Evolutionary conservation across 345 rosid genomes (phyloP).

Genomic region (Microthlaspi erraticum): DNA sequence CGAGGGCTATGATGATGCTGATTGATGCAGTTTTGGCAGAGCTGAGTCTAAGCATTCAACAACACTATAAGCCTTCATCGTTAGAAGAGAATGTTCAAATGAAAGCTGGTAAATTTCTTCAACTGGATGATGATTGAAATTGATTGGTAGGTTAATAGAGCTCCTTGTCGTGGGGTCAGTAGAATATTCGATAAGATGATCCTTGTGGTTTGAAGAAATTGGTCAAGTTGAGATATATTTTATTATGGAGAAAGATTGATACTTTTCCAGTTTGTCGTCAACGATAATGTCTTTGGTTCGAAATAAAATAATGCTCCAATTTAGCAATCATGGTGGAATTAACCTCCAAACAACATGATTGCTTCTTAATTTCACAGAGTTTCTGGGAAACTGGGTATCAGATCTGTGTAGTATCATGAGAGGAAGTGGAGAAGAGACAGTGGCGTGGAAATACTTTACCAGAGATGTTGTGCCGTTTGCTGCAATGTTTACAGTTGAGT

Average conservation of each 20-base stretch:
- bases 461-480: slow-evolving; percentile 43
- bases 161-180: background rate
- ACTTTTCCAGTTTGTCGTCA: background rate
- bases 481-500: slow-evolving; percentile 42
- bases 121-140: background rate
- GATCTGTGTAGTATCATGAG: slow-evolving; percentile 6
- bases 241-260: background rate
- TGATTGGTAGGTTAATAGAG: too few relatives aligned
- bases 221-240: background rate
- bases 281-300: too few relatives aligned
- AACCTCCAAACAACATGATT: background rate
- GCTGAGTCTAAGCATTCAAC: too few relatives aligned
- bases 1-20: too few relatives aligned
- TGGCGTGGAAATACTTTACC: slow-evolving; percentile 23
- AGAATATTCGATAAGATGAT: background rate
- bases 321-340: background rate
- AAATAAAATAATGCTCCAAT: background rate
- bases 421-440: slow-evolving; percentile 10
- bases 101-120: background rate
- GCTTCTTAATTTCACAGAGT: slow-evolving; percentile 1
- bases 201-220: background rate
- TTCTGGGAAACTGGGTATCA: background rate
- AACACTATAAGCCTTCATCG: too few relatives aligned
- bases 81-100: background rate
- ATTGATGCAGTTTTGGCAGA: background rate